These are phyloP conservation scores for Leishmania turanica DNA, from an alignment of 208 protist species.

Conservation along the genomic window DNA sequence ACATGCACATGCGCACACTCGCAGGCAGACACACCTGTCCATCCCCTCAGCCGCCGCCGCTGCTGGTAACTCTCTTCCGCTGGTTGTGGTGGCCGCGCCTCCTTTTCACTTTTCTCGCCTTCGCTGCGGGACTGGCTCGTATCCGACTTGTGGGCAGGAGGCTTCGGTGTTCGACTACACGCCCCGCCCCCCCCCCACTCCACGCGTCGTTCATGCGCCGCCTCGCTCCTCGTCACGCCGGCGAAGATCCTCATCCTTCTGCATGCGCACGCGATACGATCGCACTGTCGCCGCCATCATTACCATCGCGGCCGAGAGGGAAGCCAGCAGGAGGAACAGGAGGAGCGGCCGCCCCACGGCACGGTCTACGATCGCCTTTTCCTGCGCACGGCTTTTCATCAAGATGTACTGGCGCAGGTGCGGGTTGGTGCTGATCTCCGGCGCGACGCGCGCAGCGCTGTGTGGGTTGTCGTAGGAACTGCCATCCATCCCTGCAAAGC, in stretches of 20 bases:
- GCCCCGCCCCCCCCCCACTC: background rate
- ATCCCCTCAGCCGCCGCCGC: background rate
- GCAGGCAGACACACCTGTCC: background rate
- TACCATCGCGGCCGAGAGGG: conserved; percentile 10
- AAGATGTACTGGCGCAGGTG: conserved; percentile 44
- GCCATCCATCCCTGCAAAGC: conserved; percentile 54
- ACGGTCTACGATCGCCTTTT: conserved; percentile 44
- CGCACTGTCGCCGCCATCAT: conserved; percentile 4
- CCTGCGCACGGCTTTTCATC: conserved; percentile 41
- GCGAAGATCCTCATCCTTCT: conserved; percentile 16
- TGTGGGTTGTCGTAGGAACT: conserved; percentile 40
- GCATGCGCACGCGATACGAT: conserved; percentile 10
- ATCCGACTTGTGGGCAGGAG: background rate
- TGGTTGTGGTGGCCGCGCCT: background rate
- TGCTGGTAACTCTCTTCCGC: background rate
- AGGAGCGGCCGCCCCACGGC: conserved; percentile 29
- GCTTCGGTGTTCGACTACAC: background rate
- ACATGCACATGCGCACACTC: background rate
- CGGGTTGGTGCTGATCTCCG: conserved; percentile 30
- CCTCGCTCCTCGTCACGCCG: conserved; percentile 18
- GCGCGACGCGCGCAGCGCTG: conserved; percentile 28
- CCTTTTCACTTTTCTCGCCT: background rate
- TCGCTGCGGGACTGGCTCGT: background rate
- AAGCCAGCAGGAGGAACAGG: conserved; percentile 22
- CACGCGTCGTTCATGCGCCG: conserved; percentile 5